Conservation (phyloP, 805 yeast species). For the Grigorovia humatica region DNA sequence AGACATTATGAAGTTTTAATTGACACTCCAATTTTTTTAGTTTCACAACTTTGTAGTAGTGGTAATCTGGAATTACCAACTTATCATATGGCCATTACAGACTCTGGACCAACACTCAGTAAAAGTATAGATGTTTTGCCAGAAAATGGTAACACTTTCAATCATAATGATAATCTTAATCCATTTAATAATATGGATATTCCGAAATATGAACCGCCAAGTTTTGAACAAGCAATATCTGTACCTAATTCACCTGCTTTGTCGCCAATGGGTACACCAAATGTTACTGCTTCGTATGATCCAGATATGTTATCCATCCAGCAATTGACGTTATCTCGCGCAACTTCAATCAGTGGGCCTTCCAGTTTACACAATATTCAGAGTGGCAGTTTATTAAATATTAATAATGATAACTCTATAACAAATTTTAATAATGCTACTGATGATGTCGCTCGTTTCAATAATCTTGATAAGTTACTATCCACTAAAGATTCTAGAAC, state of each 20-base stretch:
- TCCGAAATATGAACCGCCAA: conserved; percentile 34
- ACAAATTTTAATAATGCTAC: conserved; percentile 1
- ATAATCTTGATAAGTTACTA: conserved; percentile 15
- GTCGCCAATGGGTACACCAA: conserved; percentile 17
- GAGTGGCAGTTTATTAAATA: not conserved
- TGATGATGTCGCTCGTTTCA: conserved; percentile 7
- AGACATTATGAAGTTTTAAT: conserved; percentile 75
- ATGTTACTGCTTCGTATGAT: conserved; percentile 7
- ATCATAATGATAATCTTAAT: conserved; percentile 3
- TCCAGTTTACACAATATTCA: conserved; percentile 2
- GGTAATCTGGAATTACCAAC: conserved; percentile 32
- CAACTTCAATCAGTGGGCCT: conserved; percentile 16
- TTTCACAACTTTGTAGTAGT: conserved; percentile 33
- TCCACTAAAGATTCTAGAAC: conserved; percentile 1
- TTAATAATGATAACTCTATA: not conserved
- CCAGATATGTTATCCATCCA: conserved; percentile 14
- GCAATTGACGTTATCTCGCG: conserved; percentile 16
- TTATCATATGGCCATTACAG: conserved; percentile 21
- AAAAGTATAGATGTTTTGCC: conserved; percentile 11
- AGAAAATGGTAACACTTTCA: conserved; percentile 1
- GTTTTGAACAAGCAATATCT: conserved; percentile 52
- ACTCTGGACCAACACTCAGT: conserved; percentile 2
- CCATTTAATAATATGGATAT: conserved; percentile 4
- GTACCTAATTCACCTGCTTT: conserved; percentile 37
- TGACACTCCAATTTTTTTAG: conserved; percentile 57